Conservation (phyloP, 2,329 filamentous ascomycete species). For the Aspergillus neotritici region DNA sequence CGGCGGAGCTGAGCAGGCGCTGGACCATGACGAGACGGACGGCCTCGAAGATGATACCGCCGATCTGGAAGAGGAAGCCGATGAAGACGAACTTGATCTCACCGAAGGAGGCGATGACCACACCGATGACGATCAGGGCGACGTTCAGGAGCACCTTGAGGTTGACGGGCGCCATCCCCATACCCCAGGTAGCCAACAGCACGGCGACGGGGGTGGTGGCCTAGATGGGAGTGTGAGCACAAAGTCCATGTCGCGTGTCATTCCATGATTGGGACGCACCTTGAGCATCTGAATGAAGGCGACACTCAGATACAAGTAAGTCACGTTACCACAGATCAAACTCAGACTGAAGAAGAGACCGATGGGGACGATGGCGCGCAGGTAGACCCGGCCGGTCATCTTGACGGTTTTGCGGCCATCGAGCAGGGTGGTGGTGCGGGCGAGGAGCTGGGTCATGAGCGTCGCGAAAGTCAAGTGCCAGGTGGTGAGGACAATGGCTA, state of each 20-base stretch:
- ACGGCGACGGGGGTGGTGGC: slow-evolving; percentile 94
- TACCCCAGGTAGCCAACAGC: slow-evolving; percentile 78
- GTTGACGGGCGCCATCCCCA: slow-evolving; percentile 79
- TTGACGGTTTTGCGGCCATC: slow-evolving; percentile 94
- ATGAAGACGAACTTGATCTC: slow-evolving; percentile 79
- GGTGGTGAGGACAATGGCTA: slow-evolving; percentile 69
- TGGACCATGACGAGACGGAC: slow-evolving; percentile 80
- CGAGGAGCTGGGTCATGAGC: slow-evolving; percentile 87
- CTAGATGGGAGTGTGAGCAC: slow-evolving; percentile 39
- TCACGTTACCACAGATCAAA: slow-evolving; percentile 92
- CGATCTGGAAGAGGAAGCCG: slow-evolving; percentile 64
- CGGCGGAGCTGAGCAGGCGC: slow-evolving; percentile 67
- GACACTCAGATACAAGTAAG: slow-evolving; percentile 88
- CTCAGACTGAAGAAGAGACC: slow-evolving; percentile 92
- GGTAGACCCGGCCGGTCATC: slow-evolving; percentile 91
- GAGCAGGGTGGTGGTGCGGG: slow-evolving; percentile 79
- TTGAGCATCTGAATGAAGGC: slow-evolving; percentile 99
- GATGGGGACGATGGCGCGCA: slow-evolving; percentile 89
- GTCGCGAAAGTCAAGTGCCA: slow-evolving; percentile 94
- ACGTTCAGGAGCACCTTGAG: slow-evolving; percentile 87
- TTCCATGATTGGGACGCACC: slow-evolving; percentile 46
- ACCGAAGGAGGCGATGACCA: slow-evolving; percentile 87
- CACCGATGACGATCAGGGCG: slow-evolving; percentile 88
- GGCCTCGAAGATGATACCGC: slow-evolving; percentile 74
- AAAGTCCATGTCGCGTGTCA: background rate